Conservation (phyloP, 306 rosid genomes). For the Alnus glutinosa region DNA sequence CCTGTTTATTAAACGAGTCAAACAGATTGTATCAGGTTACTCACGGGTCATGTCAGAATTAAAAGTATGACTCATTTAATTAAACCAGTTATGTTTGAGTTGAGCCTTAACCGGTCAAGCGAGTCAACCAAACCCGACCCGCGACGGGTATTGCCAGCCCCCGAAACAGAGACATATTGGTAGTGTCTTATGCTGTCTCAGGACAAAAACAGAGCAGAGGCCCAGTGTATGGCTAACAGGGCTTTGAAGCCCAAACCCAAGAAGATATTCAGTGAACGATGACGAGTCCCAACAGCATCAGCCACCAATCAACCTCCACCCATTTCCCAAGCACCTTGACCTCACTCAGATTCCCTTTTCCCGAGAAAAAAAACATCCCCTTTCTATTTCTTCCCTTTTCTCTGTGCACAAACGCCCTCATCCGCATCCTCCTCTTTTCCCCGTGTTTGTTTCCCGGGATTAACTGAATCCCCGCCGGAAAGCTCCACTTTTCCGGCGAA, state of each 20-base stretch:
- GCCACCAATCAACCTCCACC: not conserved
- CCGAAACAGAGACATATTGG: no score
- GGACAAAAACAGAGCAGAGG: not conserved
- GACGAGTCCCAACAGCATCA: constrained; percentile 11
- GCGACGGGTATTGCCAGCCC: no score
- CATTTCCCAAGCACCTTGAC: not conserved
- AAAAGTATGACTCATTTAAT: no score
- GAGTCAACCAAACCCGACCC: no score
- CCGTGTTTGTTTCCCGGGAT: constrained; percentile 33
- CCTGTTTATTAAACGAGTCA: no score
- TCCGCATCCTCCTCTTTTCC: not conserved
- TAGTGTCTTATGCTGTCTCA: no score
- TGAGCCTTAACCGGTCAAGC: no score
- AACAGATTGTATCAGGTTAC: no score
- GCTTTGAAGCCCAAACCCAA: not conserved
- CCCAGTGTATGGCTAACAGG: not conserved
- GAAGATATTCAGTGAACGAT: not conserved
- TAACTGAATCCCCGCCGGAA: constrained; percentile 20
- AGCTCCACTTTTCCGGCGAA: constrained; percentile 35
- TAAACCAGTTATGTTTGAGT: no score
- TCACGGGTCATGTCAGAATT: no score
- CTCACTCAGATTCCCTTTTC: constrained; percentile 2
- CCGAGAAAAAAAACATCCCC: not conserved
- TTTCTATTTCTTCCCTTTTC: not conserved
- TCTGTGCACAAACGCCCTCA: constrained; percentile 20